Base-by-base conservation (phyloP, 768 basidiomycete genomes). In the Filobasidium floriforme region DNA sequence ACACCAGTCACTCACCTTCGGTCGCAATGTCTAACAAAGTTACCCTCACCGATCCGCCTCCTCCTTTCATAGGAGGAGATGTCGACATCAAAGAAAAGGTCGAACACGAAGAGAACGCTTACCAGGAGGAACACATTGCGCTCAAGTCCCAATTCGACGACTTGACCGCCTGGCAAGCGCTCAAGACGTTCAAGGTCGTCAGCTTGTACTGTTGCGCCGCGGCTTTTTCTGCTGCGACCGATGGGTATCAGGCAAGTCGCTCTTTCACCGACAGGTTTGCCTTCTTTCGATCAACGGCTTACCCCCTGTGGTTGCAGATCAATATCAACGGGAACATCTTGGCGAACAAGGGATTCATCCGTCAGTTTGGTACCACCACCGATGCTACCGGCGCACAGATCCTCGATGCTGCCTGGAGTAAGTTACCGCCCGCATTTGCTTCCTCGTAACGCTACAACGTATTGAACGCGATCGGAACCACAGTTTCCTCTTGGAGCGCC, bases 291-390 rank as follows among this genome's bases (percentile, higher is more conserved):
- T n/a, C 60, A 11, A 22, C n/a, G 32, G 57, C 18, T 18, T 2
- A n/a, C 19, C 19, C n/a, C n/a, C n/a, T 2, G 57, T 18, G 32
- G 24, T 59, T 24, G n/a, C 18, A 18, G 57, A 28, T 59, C 65
- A 37, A 59, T 62, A 69, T 70, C 73, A 22, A 69, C 72, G 49
- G 72, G 70, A 46, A 51, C 65, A n/a, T 73, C 66, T 44, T 72
- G 73, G 9, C 67, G 72, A 52, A 74, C n/a, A n/a, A n/a, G n/a
- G 72, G 51, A 55, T 54, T 71, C 73, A 55, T 74, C 70, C 65
- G 41, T 54, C n/a, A 43, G 71, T 0, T 73, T 70, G 72, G 18
- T 54, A 12, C 54, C 60, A 7, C 70, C 70, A 22, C 64, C 71
- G 14, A 49, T 66, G 51, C 60, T 32, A 28, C 70, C 69, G 7